Conservation (phyloP, 2,329 filamentous ascomycete genomes). For the Beauveria varroae region DNA sequence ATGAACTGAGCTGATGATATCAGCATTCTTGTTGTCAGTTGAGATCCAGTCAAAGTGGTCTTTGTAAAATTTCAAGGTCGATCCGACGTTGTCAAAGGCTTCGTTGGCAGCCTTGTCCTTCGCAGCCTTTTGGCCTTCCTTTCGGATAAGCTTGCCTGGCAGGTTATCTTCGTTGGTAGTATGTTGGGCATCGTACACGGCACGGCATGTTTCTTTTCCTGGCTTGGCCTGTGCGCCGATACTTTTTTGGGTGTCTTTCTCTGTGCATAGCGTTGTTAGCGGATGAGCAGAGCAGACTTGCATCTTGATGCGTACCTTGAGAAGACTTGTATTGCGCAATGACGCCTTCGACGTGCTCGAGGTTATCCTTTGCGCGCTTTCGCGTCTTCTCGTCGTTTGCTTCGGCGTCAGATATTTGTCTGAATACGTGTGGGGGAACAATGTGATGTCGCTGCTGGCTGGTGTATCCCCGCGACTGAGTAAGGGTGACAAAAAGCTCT, state of each 20-base stretch:
- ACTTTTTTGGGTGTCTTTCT: slow-evolving; percentile 1
- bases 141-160: slow-evolving; percentile 34
- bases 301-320: slow-evolving; percentile 20
- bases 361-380: slow-evolving; percentile 28
- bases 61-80: slow-evolving; percentile 42
- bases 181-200: slow-evolving; percentile 37
- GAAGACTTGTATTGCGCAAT: slow-evolving; percentile 18
- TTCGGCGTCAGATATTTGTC: slow-evolving; percentile 29
- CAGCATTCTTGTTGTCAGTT: slow-evolving; percentile 42
- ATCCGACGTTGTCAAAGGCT: slow-evolving; percentile 42
- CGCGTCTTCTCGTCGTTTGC: slow-evolving; percentile 32
- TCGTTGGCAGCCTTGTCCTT: slow-evolving; percentile 39
- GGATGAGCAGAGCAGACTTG: no score
- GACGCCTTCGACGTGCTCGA: slow-evolving; percentile 30
- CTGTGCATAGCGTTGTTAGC: slow-evolving; percentile 15
- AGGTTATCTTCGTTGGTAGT: slow-evolving; percentile 28
- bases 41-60: slow-evolving; percentile 43
- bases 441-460: slow-evolving; percentile 21
- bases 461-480: slow-evolving; percentile 24
- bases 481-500: slow-evolving; percentile 27
- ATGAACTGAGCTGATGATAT: slow-evolving; percentile 46
- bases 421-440: slow-evolving; percentile 32
- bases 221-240: slow-evolving; percentile 4
- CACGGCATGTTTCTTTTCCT: slow-evolving; percentile 27
- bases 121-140: slow-evolving; percentile 33